Evolutionary conservation across 2,329 filamentous ascomycete species (phyloP), one percentile per base, ranked within the genome.

Genomic region (Balansia obtecta): DNA sequence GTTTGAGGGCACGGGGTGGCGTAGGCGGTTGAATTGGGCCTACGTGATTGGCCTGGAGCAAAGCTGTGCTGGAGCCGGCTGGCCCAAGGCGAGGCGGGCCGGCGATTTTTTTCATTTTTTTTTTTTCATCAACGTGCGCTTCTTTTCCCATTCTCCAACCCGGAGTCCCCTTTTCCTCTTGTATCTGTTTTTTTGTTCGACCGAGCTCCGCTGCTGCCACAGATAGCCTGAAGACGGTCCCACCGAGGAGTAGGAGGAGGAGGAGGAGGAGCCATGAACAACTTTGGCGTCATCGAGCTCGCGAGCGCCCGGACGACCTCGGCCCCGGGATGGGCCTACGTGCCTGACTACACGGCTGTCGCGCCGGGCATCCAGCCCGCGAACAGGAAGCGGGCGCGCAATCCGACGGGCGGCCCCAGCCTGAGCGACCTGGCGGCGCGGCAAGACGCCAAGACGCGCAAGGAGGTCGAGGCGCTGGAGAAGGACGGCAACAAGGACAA

Each of bases 241-340:
- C n/a, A n/a, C n/a, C n/a, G n/a, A n/a, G n/a, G n/a, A n/a, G n/a
- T n/a, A n/a, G n/a, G n/a, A n/a, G n/a, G n/a, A n/a, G n/a, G n/a
- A n/a, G n/a, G n/a, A n/a, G n/a, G n/a, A n/a, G 16, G 33, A 53
- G 63, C 49, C 45, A 83, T 81, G 76, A 77, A 80, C 62, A 80
- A 82, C 60, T 84, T 85, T 57, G 85, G 86, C 60, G 88, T 97
- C 60, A 83, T 94, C 67, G 85, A 95, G 58, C 73, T 96, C 51
- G 86, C 88, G 37, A 82, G 80, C 61, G 72, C 81, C 30, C 81
- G 80, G 54, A 82, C 81, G 15, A 79, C 80, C 43, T 73, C 77
- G 43, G 86, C 88, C 1, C 89, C 91, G 1, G 91, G 91, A 61
- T 97, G 89, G 85, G 88, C 88, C 12, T 95, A 95, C 64, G 87